These are phyloP conservation scores for Debaryomycetaceae sp. DNA, from an alignment of 1,139 yeast genomes.

Conservation along the genomic window DNA sequence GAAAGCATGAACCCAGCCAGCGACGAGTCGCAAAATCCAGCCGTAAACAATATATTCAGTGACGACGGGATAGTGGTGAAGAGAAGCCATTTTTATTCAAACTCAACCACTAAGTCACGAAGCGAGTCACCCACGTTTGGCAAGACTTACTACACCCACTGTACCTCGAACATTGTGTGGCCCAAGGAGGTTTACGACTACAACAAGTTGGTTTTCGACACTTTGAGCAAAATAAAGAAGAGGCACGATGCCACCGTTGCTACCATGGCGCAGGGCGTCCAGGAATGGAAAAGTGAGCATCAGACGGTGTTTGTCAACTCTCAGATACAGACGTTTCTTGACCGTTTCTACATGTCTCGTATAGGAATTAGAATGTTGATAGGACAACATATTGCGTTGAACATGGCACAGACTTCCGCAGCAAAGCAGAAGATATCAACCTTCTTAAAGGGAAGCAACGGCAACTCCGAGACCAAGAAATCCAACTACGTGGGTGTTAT, in stretches of 20 bases:
- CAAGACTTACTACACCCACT: constrained; percentile 58
- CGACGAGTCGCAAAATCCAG: constrained; percentile 33
- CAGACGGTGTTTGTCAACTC: constrained; percentile 51
- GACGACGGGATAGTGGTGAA: constrained; percentile 54
- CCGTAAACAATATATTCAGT: constrained; percentile 40
- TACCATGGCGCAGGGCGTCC: constrained; percentile 89
- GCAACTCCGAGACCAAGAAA: constrained; percentile 19
- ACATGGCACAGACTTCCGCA: constrained; percentile 58
- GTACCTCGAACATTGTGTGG: constrained; percentile 54
- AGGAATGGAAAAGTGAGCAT: constrained; percentile 74
- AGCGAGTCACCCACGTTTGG: constrained; percentile 42
- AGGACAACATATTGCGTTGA: constrained; percentile 83
- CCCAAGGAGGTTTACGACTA: constrained; percentile 74
- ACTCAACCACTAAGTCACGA: constrained; percentile 7
- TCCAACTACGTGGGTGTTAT: constrained; percentile 76
- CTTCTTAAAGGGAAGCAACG: constrained; percentile 29
- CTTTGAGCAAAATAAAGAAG: constrained; percentile 67
- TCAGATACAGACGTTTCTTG: constrained; percentile 72
- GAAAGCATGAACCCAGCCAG: constrained; percentile 24
- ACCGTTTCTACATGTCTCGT: constrained; percentile 80
- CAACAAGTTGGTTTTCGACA: constrained; percentile 63
- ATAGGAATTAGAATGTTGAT: constrained; percentile 87
- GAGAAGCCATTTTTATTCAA: constrained; percentile 11
- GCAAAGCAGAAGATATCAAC: constrained; percentile 36
- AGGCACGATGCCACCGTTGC: constrained; percentile 93